These are phyloP conservation scores for Lachancea thermotolerans DNA, from an alignment of 805 yeast species.

Conservation along the genomic window DNA sequence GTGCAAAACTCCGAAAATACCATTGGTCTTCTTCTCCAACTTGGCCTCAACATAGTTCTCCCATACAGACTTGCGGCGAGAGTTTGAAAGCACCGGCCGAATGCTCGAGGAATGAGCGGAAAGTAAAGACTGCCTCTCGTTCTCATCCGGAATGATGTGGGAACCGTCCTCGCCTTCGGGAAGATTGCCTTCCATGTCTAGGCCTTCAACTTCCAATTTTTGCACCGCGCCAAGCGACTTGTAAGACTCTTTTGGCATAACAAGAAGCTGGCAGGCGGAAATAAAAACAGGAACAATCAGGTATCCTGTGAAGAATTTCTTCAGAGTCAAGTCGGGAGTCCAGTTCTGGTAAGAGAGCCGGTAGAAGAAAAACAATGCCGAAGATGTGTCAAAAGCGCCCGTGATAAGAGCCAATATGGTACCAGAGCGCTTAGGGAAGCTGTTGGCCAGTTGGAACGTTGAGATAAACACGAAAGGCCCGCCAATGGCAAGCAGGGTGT, in stretches of 20 bases:
- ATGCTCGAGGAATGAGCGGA: constrained; percentile 9
- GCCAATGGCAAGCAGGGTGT: constrained; percentile 70
- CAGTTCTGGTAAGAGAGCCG: constrained; percentile 51
- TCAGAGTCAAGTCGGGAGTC: constrained; percentile 31
- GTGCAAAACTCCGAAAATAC: constrained; percentile 76
- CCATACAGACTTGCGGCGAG: constrained; percentile 48
- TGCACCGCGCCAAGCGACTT: constrained; percentile 63
- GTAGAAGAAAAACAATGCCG: constrained; percentile 78
- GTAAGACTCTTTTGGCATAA: constrained; percentile 78
- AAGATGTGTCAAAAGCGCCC: constrained; percentile 90
- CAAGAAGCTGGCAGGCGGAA: constrained; percentile 57
- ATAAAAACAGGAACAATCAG: constrained; percentile 75
- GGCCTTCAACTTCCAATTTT: constrained; percentile 63
- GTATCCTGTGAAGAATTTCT: constrained; percentile 59
- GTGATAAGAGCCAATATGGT: constrained; percentile 73
- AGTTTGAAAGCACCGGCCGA: constrained; percentile 9
- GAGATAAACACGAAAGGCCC: constrained; percentile 94
- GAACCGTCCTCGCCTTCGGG: constrained; percentile 34
- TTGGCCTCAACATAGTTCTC: constrained; percentile 60
- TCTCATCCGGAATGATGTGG: constrained; percentile 42
- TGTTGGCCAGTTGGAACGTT: constrained; percentile 82
- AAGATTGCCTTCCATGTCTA: constrained; percentile 61
- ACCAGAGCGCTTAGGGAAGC: constrained; percentile 79
- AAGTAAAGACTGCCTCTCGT: constrained; percentile 31
- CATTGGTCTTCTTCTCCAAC: constrained; percentile 45